Conservation (phyloP, 495 filamentous ascomycete species). For the Trichoderma orchidacearum region DNA sequence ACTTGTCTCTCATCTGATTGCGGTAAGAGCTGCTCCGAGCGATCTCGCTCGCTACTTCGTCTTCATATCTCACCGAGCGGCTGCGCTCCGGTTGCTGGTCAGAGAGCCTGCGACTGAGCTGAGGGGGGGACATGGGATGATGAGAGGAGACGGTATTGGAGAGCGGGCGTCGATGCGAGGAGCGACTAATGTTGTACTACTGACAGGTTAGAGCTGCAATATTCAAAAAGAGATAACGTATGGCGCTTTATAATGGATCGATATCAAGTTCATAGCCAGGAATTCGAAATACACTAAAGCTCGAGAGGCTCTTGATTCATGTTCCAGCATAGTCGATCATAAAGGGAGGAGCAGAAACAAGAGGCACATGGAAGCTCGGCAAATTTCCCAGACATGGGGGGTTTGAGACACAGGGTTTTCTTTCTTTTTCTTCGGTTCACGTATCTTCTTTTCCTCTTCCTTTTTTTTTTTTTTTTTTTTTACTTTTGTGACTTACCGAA, state of each 20-base stretch:
- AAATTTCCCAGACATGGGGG: too few species aligned
- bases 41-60: conserved; percentile 14
- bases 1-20: conserved; percentile 10
- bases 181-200: conserved; percentile 23
- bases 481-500: conserved; percentile 22
- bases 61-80: conserved; percentile 9
- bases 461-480: not conserved
- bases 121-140: conserved; percentile 23
- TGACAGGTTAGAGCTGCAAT: conserved; percentile 9
- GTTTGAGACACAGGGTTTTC: not conserved
- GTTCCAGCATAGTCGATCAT: too few species aligned
- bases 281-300: too few species aligned
- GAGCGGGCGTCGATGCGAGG: conserved; percentile 26
- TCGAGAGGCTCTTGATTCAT: too few species aligned
- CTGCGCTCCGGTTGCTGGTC: conserved; percentile 21
- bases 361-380: not conserved
- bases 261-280: too few species aligned
- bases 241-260: too few species aligned
- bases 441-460: not conserved
- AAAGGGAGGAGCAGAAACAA: conserved; percentile 6
- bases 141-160: conserved; percentile 24
- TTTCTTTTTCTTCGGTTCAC: too few species aligned
- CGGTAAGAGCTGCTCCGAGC: conserved; percentile 8
- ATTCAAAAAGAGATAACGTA: not conserved
- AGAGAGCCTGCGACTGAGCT: conserved; percentile 26